Conservation (phyloP, 139 green algal species). For the Chlorella sp. region DNA sequence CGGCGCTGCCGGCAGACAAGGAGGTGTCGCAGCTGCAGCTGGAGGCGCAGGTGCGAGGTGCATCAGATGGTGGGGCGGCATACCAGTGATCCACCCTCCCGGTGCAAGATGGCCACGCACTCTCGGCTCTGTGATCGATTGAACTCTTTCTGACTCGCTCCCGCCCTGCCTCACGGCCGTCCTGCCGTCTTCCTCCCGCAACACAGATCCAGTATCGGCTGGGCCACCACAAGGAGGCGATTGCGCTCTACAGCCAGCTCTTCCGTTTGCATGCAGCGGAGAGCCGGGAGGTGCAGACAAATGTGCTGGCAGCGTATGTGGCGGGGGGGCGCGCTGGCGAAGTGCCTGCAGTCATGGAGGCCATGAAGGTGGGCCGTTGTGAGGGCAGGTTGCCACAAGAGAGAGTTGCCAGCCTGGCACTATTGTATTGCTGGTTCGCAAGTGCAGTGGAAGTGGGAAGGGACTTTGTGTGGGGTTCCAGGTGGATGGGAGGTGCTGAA, state of each 20-base stretch:
- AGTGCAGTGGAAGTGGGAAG: too few relatives aligned
- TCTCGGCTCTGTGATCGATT: too few relatives aligned
- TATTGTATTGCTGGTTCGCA: background rate
- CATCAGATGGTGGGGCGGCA: too few relatives aligned
- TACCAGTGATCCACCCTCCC: too few relatives aligned
- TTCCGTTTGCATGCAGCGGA: conserved; percentile 61
- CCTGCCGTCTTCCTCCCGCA: background rate
- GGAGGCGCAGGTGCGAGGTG: conserved; percentile 71
- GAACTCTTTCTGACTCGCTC: too few relatives aligned
- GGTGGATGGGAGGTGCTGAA: too few relatives aligned
- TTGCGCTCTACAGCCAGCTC: conserved; percentile 60
- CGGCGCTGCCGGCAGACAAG: conserved; percentile 29
- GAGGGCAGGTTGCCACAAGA: too few relatives aligned
- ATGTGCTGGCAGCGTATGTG: conserved; percentile 88
- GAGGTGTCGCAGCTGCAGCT: conserved; percentile 70
- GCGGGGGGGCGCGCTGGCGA: conserved; percentile 64
- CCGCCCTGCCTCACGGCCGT: background rate
- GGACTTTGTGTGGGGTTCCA: too few relatives aligned
- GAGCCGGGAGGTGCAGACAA: conserved; percentile 80
- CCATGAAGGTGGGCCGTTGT: conserved; percentile 59
- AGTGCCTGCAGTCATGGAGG: conserved; percentile 74
- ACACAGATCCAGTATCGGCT: conserved; percentile 72
- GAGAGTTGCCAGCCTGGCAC: too few relatives aligned
- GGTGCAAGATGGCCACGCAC: too few relatives aligned
- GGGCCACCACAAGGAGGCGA: conserved; percentile 66